Evolutionary conservation across 257 asterid species (phyloP).

Genomic region (Prunella vulgaris): DNA sequence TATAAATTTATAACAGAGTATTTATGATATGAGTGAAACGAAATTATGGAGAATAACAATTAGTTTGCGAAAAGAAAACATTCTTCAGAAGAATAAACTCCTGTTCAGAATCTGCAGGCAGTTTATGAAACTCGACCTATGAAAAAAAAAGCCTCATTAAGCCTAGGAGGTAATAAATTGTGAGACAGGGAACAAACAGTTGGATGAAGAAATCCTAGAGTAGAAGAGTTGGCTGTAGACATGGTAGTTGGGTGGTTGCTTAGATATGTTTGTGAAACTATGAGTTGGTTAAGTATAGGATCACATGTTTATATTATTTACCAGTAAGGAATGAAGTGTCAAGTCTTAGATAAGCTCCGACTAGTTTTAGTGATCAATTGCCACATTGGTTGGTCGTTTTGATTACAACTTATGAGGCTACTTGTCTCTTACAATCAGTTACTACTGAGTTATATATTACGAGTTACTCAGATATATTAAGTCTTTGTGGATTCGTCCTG

Average conservation of each 20-base stretch:
- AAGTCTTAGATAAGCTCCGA: neutral
- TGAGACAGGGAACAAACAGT: neutral
- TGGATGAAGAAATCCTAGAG: neutral
- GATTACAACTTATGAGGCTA: neutral
- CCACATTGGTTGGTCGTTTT: too few relatives aligned
- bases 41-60: neutral
- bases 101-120: neutral
- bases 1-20: too few relatives aligned
- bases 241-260: neutral
- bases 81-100: neutral
- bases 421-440: neutral
- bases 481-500: neutral
- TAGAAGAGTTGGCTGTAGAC: neutral
- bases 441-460: neutral
- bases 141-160: too few relatives aligned
- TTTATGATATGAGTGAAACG: neutral
- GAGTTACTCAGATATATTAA: neutral
- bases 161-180: too few relatives aligned
- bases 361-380: neutral
- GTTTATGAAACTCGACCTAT: neutral
- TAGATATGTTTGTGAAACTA: neutral
- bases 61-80: neutral
- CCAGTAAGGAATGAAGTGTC: neutral
- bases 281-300: neutral
- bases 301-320: neutral